Percentiles rank a stretch among this genome's conserved stretches.
These are phyloP conservation scores for Bruguiera gymnorhiza DNA, from an alignment of 345 rosid genomes.

Conservation along the genomic window DNA sequence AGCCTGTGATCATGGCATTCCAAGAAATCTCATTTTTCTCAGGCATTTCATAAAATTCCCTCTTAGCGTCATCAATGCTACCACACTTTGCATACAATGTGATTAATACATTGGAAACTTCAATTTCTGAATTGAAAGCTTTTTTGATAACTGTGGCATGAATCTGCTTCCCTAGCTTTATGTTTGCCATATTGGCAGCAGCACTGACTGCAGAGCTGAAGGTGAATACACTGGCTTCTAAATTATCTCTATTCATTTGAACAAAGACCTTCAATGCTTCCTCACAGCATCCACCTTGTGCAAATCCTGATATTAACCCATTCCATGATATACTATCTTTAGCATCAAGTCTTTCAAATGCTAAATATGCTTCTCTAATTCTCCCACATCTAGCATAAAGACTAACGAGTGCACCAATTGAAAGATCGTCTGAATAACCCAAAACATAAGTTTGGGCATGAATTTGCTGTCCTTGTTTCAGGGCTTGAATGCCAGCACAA, in stretches of 20 bases:
- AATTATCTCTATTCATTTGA: constrained; percentile 49
- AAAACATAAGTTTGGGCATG: constrained; percentile 69
- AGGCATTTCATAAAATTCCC: constrained; percentile 59
- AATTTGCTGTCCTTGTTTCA: constrained; percentile 64
- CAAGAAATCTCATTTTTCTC: constrained; percentile 72
- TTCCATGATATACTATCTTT: constrained; percentile 89
- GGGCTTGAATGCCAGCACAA: constrained; percentile 79
- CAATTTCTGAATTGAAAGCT: constrained; percentile 64
- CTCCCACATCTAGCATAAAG: constrained; percentile 81
- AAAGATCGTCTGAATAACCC: constrained; percentile 66
- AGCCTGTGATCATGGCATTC: constrained; percentile 83
- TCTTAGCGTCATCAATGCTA: constrained; percentile 61
- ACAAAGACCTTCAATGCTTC: constrained; percentile 67
- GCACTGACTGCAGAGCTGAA: constrained; percentile 83
- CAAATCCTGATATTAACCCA: constrained; percentile 71
- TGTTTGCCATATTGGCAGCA: constrained; percentile 70
- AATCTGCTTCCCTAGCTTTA: constrained; percentile 76
- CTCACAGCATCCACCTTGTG: constrained; percentile 67
- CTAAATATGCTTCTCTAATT: constrained; percentile 57
- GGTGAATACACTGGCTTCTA: constrained; percentile 55
- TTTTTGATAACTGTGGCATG: constrained; percentile 64
- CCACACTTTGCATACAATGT: constrained; percentile 85
- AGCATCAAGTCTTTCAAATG: constrained; percentile 55
- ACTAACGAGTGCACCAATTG: constrained; percentile 67
- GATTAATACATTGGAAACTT: constrained; percentile 73